Evolutionary conservation across 2,329 filamentous ascomycete genomes (phyloP), one percentile per base, ranked within the genome.

Genomic region (Aspergillus clavatus): DNA sequence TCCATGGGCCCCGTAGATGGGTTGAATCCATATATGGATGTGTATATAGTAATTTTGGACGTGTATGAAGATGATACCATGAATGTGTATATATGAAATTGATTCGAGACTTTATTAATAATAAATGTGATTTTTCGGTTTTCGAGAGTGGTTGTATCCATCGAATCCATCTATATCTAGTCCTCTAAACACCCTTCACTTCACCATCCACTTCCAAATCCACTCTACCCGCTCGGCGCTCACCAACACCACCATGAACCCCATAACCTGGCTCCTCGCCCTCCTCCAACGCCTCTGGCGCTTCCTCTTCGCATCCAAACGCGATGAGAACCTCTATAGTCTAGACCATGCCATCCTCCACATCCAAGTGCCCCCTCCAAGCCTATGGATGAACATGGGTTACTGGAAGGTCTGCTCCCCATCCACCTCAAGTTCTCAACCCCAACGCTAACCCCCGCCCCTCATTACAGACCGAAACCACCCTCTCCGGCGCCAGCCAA

Each of bases 321-420:
- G 43, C 14, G 44, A 49, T 6, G 26, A 51, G 16, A 44, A 53
- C n/a, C 37, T 66, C 11, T 81, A 81, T 51, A 72, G 73, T 1
- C 62, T 81, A 5, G 74, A 77, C 14, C 79, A 81, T 67, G 79
- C 76, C 50, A 72, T 77, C 48, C 70, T 81, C 39, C 79, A 81
- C 53, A 50, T 78, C 18, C 61, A 68, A 14, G 57, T 75, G 1
- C 72, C 73, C 1, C 64, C 72, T 2, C 54, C 59, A 4, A 71
- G 69, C n/a, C 78, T 81, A 77, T 82, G 79, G 78, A 82, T 82
- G 77, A 82, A 81, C 45, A 73, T 82, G 64, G 79, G 79, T 0
- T 81, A 77, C 48, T 82, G 79, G 79, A 74, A 72, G 57, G 74
- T 67, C 45, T 38, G 52, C 51, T 1, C 29, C 7, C 18, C 23